Conservation (phyloP, 768 basidiomycete species). For the Kwoniella bestiolae region DNA sequence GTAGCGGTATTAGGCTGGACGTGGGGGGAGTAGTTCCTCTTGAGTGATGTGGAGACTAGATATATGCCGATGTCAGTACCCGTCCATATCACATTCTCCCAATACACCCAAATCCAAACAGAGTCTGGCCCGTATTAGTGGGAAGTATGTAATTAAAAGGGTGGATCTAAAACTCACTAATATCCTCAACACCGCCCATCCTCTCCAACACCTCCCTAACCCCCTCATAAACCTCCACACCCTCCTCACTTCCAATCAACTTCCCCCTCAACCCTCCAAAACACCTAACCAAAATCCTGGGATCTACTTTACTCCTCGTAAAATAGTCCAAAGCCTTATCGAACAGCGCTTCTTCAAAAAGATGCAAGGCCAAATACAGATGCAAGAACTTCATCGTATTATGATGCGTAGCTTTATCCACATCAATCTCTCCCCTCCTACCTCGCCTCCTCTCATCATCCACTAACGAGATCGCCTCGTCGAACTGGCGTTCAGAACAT, state of each 20-base stretch:
- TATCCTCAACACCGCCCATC: slow-evolving; percentile 74
- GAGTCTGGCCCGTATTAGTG: neutral
- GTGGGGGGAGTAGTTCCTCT: slow-evolving; percentile 88
- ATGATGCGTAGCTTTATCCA: slow-evolving; percentile 52
- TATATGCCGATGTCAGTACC: neutral
- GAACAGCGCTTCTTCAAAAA: slow-evolving; percentile 77
- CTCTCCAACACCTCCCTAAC: slow-evolving; percentile 71
- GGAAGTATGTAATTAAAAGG: neutral
- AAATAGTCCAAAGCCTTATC: slow-evolving; percentile 79
- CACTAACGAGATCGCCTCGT: slow-evolving; percentile 47
- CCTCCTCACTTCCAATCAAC: slow-evolving; percentile 62
- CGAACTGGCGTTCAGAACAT: slow-evolving; percentile 37
- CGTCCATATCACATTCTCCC: too few species aligned
- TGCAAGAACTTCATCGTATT: slow-evolving; percentile 74
- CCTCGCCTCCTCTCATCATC: slow-evolving; percentile 53
- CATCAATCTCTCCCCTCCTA: slow-evolving; percentile 53
- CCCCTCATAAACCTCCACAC: slow-evolving; percentile 74
- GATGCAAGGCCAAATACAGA: slow-evolving; percentile 79
- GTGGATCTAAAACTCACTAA: slow-evolving; percentile 69
- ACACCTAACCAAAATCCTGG: slow-evolving; percentile 77
- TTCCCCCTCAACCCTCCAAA: slow-evolving; percentile 75
- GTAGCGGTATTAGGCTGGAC: slow-evolving; percentile 70
- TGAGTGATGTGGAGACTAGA: slow-evolving; percentile 84
- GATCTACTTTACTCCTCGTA: slow-evolving; percentile 79
- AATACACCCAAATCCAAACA: too few species aligned